Evolutionary conservation across 805 yeast species (phyloP).

Genomic region (Candida takata): DNA sequence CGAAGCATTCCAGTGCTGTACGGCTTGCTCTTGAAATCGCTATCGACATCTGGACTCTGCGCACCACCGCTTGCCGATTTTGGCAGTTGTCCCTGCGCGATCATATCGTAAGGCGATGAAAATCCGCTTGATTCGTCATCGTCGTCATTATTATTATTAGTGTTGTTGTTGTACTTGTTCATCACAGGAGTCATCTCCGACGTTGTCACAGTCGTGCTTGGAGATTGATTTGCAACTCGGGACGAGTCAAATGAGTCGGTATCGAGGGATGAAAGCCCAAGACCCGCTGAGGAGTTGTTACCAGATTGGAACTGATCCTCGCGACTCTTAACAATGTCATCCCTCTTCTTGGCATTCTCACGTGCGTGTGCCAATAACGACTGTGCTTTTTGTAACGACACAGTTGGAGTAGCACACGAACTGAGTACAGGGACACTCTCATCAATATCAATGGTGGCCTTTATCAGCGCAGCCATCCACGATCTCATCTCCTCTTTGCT

Average conservation of each 20-base stretch:
- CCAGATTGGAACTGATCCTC: slow-evolving; percentile 19
- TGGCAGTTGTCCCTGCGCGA: slow-evolving; percentile 56
- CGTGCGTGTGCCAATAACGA: slow-evolving; percentile 77
- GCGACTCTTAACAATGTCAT: slow-evolving; percentile 25
- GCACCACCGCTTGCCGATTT: slow-evolving; percentile 23
- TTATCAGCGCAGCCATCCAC: slow-evolving; percentile 93
- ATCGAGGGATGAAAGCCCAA: slow-evolving; percentile 25
- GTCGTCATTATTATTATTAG: too few species aligned
- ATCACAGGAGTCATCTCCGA: slow-evolving; percentile 28
- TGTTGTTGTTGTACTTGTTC: too few species aligned
- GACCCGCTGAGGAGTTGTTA: slow-evolving; percentile 23
- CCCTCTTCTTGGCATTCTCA: slow-evolving; percentile 57
- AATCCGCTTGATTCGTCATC: slow-evolving; percentile 44
- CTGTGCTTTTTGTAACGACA: slow-evolving; percentile 80
- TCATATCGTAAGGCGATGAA: slow-evolving; percentile 61
- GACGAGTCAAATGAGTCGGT: slow-evolving; percentile 24
- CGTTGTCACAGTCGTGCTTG: slow-evolving; percentile 33
- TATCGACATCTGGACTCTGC: slow-evolving; percentile 14
- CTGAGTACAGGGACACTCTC: slow-evolving; percentile 87
- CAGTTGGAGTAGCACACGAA: slow-evolving; percentile 93
- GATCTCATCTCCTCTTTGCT: slow-evolving; percentile 83
- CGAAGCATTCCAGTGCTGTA: slow-evolving; percentile 16
- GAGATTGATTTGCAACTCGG: slow-evolving; percentile 20
- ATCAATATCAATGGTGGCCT: slow-evolving; percentile 94
- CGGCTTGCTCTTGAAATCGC: slow-evolving; percentile 21